Percentiles rank a stretch among this genome's conserved stretches.
These are phyloP conservation scores for Cystofilobasidium macerans DNA, from an alignment of 768 basidiomycete species.

Conservation along the genomic window DNA sequence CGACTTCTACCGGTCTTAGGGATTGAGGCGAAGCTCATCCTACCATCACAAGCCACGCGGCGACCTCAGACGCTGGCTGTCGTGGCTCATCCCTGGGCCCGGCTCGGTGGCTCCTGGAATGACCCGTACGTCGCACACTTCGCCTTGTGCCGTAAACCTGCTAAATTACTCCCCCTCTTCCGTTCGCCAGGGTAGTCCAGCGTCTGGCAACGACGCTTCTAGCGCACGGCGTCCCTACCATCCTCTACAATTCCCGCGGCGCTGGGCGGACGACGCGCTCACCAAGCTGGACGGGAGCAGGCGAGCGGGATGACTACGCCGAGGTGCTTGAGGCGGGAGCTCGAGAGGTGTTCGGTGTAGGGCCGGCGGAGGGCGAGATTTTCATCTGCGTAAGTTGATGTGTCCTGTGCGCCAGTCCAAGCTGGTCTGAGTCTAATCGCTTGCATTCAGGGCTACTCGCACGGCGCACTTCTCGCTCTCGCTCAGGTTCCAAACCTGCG, in stretches of 20 bases:
- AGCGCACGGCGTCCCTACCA: background rate
- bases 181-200: background rate
- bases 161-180: background rate
- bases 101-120: slow-evolving; percentile 3
- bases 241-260: slow-evolving; percentile 6
- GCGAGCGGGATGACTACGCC: background rate
- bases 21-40: background rate
- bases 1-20: too few relatives aligned
- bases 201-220: background rate
- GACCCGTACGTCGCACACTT: background rate
- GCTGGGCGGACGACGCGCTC: background rate
- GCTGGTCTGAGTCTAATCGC: too few relatives aligned
- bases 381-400: slow-evolving; percentile 3
- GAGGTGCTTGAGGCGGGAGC: background rate
- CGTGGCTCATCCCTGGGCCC: slow-evolving; percentile 11
- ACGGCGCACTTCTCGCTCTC: slow-evolving; percentile 3
- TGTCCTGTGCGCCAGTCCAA: too few relatives aligned
- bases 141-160: too few relatives aligned
- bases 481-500: background rate
- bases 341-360: background rate
- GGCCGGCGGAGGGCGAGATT: background rate
- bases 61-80: background rate
- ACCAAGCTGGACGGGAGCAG: slow-evolving; percentile 5
- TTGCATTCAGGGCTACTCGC: slow-evolving; percentile 8
- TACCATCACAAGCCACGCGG: background rate